Evolutionary conservation across 371 early-diverging fungal genomes (phyloP).

Genomic region (Parasitella parasitica): DNA sequence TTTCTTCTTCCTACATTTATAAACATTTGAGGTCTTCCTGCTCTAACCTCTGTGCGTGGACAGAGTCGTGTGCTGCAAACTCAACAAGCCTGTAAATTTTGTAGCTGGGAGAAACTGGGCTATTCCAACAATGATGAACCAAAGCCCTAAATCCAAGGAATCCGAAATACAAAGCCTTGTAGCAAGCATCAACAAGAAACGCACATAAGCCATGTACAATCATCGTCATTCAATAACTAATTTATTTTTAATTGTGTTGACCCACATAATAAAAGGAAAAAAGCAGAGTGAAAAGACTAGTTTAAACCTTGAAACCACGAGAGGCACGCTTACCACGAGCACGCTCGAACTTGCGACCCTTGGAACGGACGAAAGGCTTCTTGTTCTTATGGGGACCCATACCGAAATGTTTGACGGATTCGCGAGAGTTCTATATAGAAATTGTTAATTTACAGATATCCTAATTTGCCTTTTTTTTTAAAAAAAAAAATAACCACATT

Average conservation of each 20-base stretch:
- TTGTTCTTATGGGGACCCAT: conserved; percentile 68
- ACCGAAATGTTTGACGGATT: conserved; percentile 90
- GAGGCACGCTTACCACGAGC: conserved; percentile 98
- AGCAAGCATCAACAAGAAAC: no score
- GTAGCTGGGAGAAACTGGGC: no score
- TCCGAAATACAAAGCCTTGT: no score
- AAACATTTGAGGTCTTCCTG: no score
- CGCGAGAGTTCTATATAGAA: conserved; percentile 92
- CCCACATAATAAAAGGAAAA: not conserved
- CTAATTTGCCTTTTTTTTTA: no score
- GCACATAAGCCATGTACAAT: not conserved
- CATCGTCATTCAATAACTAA: not conserved
- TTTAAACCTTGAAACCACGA: conserved; percentile 92
- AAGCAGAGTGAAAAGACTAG: conserved; percentile 1
- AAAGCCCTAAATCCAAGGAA: no score
- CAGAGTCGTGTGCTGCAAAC: no score
- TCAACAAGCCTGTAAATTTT: no score
- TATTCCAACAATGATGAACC: no score
- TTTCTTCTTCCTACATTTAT: no score
- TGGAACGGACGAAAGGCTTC: conserved; percentile 94
- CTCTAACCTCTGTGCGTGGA: no score
- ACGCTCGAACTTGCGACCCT: conserved; percentile 99
- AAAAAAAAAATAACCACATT: conserved; percentile 62
- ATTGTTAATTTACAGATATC: conserved; percentile 67
- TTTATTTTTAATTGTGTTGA: not conserved